Conservation (phyloP, 805 yeast genomes). For the Spathaspora girioi region DNA sequence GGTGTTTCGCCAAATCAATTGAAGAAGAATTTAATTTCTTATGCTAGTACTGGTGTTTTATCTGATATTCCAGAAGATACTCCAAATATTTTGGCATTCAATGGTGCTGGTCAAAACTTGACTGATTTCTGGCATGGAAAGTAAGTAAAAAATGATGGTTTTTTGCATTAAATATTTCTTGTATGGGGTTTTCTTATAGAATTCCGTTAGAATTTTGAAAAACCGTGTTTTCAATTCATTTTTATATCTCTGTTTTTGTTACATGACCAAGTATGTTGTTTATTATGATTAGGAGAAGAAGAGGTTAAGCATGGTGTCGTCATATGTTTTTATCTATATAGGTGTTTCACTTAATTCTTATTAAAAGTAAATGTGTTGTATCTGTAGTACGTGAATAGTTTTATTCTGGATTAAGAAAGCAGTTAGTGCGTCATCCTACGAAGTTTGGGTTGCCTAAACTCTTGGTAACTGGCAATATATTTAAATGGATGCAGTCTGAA, state of each 20-base stretch:
- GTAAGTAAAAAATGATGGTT: not conserved
- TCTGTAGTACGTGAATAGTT: not conserved
- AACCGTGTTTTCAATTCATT: not conserved
- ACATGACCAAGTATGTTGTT: not conserved
- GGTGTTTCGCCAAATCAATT: slow-evolving; percentile 68
- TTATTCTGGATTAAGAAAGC: no score
- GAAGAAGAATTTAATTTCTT: slow-evolving; percentile 71
- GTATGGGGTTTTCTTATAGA: not conserved
- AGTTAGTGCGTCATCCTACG: no score
- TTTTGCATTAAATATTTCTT: not conserved
- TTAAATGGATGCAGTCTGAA: no score
- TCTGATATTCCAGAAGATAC: slow-evolving; percentile 67
- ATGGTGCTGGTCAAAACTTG: slow-evolving; percentile 77
- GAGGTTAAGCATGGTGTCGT: not conserved
- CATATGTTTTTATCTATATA: not conserved
- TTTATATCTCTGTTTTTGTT: not conserved
- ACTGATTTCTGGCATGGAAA: slow-evolving; percentile 55
- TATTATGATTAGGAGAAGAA: not conserved
- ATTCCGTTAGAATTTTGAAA: not conserved
- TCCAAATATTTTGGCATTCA: slow-evolving; percentile 73
- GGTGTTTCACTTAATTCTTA: not conserved
- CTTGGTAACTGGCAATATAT: no score
- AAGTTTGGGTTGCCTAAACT: no score
- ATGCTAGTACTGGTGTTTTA: slow-evolving; percentile 58
- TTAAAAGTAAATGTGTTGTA: not conserved